These are phyloP conservation scores for Mortierella sp. DNA, from an alignment of 371 early-diverging fungal genomes.

Conservation along the genomic window DNA sequence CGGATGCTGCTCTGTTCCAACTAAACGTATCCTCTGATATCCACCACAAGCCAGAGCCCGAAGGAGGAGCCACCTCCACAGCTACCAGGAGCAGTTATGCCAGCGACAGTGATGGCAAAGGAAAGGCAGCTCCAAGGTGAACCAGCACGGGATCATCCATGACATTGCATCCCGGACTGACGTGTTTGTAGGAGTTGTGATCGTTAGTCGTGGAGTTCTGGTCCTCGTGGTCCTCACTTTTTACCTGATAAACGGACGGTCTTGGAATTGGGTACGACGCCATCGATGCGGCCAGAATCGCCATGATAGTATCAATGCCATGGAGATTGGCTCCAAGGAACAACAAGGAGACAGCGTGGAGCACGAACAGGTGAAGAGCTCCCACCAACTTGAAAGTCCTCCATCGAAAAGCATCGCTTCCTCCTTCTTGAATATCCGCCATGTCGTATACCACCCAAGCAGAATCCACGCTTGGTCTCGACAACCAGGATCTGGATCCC, in stretches of 20 bases:
- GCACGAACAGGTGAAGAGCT: too few relatives aligned
- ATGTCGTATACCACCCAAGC: conserved; percentile 17
- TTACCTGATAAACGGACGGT: conserved; percentile 23
- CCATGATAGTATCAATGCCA: background rate
- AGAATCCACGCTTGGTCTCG: conserved; percentile 2
- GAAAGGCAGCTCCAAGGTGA: background rate
- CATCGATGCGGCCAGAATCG: background rate
- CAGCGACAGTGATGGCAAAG: background rate
- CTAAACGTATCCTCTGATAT: too few relatives aligned
- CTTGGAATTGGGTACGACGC: conserved; percentile 1
- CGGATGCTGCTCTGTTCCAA: too few relatives aligned
- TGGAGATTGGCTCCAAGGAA: background rate
- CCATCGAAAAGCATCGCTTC: background rate
- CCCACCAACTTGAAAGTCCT: background rate
- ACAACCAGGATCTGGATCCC: background rate
- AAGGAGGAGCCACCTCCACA: too few relatives aligned
- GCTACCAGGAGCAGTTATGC: background rate
- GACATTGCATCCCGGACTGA: conserved; percentile 8
- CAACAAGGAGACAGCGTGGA: too few relatives aligned
- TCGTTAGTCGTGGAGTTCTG: conserved; percentile 23
- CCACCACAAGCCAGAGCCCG: too few relatives aligned
- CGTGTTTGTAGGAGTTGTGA: conserved; percentile 21
- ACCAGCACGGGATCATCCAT: background rate
- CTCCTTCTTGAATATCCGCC: conserved; percentile 24
- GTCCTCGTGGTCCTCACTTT: conserved; percentile 14